Evolutionary conservation across 75 land plant species (phyloP), one percentile per base, ranked within the genome.

Genomic region (Picea sitchensis): DNA sequence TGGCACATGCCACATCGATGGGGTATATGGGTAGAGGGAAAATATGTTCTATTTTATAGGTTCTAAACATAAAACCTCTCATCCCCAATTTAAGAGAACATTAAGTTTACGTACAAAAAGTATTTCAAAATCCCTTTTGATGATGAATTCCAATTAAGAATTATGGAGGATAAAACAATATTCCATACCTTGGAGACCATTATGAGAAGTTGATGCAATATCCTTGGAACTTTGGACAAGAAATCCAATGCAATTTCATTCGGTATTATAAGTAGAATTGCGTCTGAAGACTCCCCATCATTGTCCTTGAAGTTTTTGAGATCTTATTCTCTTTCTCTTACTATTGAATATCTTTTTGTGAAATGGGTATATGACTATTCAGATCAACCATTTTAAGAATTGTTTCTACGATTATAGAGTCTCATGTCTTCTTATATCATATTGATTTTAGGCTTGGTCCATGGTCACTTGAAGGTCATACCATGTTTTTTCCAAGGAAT

Each of bases 171-270:
- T 20, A 77, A n/a, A 12, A 77, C 12, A 14, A 41, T 12, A 36
- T n/a, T 62, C 79, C 68, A 77, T 57, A 30, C 60, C 41, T 61
- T 77, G 57, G 65, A 77, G 6, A 77, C 79, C 30, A 47, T 8
- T 59, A 23, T 11, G 11, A 77, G 65, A 12, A 61, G 17, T 12
- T 11, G 44, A 34, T 77, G 78, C 23, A 58, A 32, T 64, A 59
- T 1, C 26, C 78, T n/a, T 15, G 78, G 78, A 21, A 77, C 23
- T 38, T 36, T 59, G 32, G 71, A n/a, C 60, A 77, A 41, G 30
- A 44, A 77, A 57, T 62, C 51, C 79, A 77, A 26, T 77, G 68
- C 65, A 59, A 77, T 59, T 20, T 77, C 79, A 59, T 77, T 59
- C 41, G 68, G 68, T 59, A 77, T 31, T 41, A 67, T 64, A 59